Evolutionary conservation across 2,329 filamentous ascomycete genomes (phyloP).

Genomic region (Alternaria novae-zelandiae): DNA sequence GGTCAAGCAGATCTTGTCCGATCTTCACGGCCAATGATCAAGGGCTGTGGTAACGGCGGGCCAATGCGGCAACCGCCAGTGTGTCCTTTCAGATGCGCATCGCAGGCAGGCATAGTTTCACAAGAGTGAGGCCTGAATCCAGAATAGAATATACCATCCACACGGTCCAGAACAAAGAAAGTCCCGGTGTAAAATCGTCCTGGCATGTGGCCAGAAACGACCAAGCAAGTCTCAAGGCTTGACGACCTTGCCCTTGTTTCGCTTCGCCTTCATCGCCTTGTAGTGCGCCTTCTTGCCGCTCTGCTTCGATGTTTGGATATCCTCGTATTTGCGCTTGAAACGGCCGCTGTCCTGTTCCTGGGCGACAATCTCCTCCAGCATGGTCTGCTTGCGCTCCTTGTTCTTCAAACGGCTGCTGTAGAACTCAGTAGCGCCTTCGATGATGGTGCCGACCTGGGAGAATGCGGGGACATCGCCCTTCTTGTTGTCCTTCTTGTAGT

Average conservation of each 20-base stretch:
- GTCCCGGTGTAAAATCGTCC: neutral
- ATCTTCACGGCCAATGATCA: constrained; percentile 39
- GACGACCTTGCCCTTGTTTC: constrained; percentile 49
- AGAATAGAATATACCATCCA: neutral
- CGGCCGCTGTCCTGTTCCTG: constrained; percentile 69
- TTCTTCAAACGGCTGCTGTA: constrained; percentile 80
- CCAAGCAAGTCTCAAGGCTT: constrained; percentile 38
- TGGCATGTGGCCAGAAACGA: neutral
- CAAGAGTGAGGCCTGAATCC: neutral
- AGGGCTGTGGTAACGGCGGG: neutral
- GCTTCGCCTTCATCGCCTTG: constrained; percentile 73
- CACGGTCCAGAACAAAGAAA: neutral
- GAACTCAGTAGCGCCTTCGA: constrained; percentile 88
- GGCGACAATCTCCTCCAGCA: constrained; percentile 83
- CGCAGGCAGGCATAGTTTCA: neutral
- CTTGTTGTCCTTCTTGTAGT: constrained; percentile 85
- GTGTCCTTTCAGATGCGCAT: neutral
- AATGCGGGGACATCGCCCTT: constrained; percentile 78
- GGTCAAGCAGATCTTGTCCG: constrained; percentile 54
- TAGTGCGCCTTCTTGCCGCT: constrained; percentile 92
- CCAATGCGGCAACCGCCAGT: neutral
- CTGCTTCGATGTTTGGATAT: constrained; percentile 80
- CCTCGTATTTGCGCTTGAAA: constrained; percentile 86
- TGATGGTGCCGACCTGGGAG: constrained; percentile 85
- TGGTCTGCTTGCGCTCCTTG: constrained; percentile 84